phyloP scores from a whole-genome alignment of 2,329 filamentous ascomycete species.

The Cordyceps cateniannulata region DNA sequence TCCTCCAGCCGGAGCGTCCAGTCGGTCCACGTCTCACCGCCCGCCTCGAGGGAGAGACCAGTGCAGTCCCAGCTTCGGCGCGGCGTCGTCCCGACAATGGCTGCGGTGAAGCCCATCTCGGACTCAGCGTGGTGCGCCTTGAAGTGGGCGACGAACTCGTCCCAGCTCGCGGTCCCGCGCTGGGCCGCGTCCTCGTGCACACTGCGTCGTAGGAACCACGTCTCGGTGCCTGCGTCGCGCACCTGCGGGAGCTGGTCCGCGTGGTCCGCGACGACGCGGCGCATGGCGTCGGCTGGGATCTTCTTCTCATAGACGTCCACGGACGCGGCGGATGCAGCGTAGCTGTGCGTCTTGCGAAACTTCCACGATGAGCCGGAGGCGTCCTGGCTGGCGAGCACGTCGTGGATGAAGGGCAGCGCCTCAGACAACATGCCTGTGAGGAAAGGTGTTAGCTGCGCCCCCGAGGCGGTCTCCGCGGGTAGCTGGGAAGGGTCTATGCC shows the following conservation, averaged over 20 bases:
- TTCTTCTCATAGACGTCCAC: slow-evolving; percentile 49
- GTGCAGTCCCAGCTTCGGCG: slow-evolving; percentile 40
- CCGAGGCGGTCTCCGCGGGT: slow-evolving; percentile 32
- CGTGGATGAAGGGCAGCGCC: slow-evolving; percentile 51
- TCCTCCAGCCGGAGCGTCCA: slow-evolving; percentile 51
- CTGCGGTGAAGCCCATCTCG: slow-evolving; percentile 34
- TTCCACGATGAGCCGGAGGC: slow-evolving; percentile 37
- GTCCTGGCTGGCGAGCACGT: slow-evolving; percentile 36
- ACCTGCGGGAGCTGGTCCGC: slow-evolving; percentile 18
- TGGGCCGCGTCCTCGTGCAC: slow-evolving; percentile 48
- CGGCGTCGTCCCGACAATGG: slow-evolving; percentile 26
- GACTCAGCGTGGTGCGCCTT: slow-evolving; percentile 40
- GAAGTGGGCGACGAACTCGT: slow-evolving; percentile 55
- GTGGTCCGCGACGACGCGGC: slow-evolving; percentile 29
- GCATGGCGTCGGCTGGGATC: slow-evolving; percentile 39
- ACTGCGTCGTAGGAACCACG: slow-evolving; percentile 59
- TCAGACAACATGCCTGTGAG: slow-evolving; percentile 49
- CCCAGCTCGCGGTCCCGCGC: slow-evolving; percentile 52
- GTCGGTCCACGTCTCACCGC: slow-evolving; percentile 36
- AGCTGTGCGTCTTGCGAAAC: slow-evolving; percentile 41
- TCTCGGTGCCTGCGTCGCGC: slow-evolving; percentile 34
- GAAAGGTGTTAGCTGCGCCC: slow-evolving; percentile 43
- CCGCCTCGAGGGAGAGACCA: slow-evolving; percentile 32
- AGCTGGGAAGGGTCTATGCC: slow-evolving; percentile 44
- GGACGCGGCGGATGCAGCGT: slow-evolving; percentile 39